A percentile compares a stretch with the other conserved stretches of the same genome.
These are phyloP conservation scores for Theobroma cacao DNA, from an alignment of 345 rosid genomes.

Conservation along the genomic window DNA sequence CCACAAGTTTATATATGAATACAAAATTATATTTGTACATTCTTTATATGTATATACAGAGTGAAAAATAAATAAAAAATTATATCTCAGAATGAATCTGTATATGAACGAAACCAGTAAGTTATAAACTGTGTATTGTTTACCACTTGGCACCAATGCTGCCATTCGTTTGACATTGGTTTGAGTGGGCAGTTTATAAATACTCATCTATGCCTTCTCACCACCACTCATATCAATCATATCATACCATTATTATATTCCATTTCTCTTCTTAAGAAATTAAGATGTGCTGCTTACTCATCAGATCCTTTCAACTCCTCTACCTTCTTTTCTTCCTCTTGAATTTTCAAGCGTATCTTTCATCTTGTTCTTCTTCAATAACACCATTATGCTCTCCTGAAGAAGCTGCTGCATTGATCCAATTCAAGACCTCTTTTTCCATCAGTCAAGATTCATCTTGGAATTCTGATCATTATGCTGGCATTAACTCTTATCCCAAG, in stretches of 20 bases:
- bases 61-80: too few relatives aligned
- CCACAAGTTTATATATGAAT: too few relatives aligned
- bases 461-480: not conserved
- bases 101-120: too few relatives aligned
- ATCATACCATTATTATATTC: not conserved
- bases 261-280: not conserved
- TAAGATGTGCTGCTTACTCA: too few relatives aligned
- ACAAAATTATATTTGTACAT: too few relatives aligned
- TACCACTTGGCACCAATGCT: too few relatives aligned
- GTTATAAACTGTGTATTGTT: too few relatives aligned
- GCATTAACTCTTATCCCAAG: not conserved
- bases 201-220: not conserved
- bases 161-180: too few relatives aligned
- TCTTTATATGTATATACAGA: too few relatives aligned
- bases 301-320: not conserved
- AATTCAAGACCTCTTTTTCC: not conserved
- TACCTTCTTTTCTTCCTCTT: not conserved
- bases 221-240: not conserved
- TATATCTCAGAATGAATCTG: too few relatives aligned
- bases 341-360: not conserved
- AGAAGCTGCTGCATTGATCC: not conserved
- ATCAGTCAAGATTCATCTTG: not conserved
- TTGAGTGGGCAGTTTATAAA: not conserved
- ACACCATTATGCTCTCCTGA: too few relatives aligned
- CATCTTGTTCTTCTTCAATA: not conserved